phyloP scores from a whole-genome alignment of 2,329 filamentous ascomycete genomes.

The Lachnellula cervina region DNA sequence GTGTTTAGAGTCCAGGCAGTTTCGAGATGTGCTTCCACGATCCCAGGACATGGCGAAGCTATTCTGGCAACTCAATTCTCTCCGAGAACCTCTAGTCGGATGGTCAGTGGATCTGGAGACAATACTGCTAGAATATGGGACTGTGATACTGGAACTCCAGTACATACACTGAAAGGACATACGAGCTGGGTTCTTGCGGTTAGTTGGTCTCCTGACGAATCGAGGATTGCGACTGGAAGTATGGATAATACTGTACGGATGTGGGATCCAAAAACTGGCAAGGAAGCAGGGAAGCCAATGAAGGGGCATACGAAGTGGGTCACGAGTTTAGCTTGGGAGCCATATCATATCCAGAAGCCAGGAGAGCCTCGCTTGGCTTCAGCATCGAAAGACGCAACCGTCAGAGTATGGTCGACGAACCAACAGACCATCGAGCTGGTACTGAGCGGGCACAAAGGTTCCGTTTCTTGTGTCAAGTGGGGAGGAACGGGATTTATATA shows the following conservation, averaged over 20 bases:
- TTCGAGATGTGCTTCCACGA: constrained; percentile 80
- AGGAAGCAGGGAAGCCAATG: constrained; percentile 61
- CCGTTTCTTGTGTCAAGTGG: constrained; percentile 89
- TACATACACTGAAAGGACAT: constrained; percentile 81
- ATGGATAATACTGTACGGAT: constrained; percentile 91
- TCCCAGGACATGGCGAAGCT: constrained; percentile 86
- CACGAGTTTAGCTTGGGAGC: constrained; percentile 85
- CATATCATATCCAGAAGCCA: constrained; percentile 74
- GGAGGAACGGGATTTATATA: constrained; percentile 84
- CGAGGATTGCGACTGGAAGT: constrained; percentile 77
- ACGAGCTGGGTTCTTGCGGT: constrained; percentile 86
- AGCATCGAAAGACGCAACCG: constrained; percentile 83
- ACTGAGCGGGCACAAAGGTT: constrained; percentile 81
- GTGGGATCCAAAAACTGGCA: constrained; percentile 82
- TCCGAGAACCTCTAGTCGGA: constrained; percentile 66
- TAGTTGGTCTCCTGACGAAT: constrained; percentile 79
- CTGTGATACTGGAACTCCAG: constrained; percentile 85
- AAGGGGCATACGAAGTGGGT: constrained; percentile 90
- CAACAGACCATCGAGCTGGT: constrained; percentile 75
- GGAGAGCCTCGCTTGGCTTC: constrained; percentile 78
- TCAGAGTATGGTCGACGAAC: constrained; percentile 81
- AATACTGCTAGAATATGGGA: constrained; percentile 92
- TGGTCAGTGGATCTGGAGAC: constrained; percentile 88
- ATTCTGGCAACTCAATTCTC: constrained; percentile 86
- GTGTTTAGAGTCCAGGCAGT: constrained; percentile 92